phyloP scores from a whole-genome alignment of 495 filamentous ascomycete species.

The Penicillium paradoxum region DNA sequence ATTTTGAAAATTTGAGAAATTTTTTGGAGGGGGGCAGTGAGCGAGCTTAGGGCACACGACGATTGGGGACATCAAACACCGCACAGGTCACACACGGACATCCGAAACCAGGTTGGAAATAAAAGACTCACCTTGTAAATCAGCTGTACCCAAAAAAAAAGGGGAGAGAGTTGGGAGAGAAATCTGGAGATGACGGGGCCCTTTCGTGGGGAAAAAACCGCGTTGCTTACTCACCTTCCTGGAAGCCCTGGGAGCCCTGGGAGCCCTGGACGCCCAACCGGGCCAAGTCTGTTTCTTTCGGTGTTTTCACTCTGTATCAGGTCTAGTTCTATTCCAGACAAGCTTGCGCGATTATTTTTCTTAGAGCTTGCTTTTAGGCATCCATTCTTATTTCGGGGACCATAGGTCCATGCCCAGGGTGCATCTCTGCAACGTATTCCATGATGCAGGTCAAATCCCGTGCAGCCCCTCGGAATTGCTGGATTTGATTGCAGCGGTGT shows the following conservation, averaged over 20 bases:
- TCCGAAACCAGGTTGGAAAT: conserved; percentile 8
- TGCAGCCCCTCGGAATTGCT: not conserved
- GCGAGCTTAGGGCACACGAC: conserved; percentile 19
- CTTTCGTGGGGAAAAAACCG: conserved; percentile 1
- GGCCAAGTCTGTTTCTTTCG: not conserved
- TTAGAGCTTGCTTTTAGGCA: not conserved
- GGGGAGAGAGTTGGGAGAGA: not conserved
- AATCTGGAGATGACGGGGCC: not conserved
- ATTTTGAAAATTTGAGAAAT: conserved; percentile 15
- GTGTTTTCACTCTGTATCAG: not conserved
- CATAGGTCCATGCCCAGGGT: not conserved
- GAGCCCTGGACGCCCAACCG: not conserved
- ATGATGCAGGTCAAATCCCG: not conserved
- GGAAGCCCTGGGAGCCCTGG: not conserved
- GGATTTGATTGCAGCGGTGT: conserved; percentile 2
- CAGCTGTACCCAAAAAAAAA: conserved; percentile 5
- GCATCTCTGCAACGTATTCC: not conserved
- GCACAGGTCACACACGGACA: conserved; percentile 14
- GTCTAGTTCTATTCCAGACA: not conserved
- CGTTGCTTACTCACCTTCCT: not conserved
- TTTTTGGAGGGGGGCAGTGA: conserved; percentile 3
- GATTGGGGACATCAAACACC: conserved; percentile 12
- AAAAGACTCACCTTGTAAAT: conserved; percentile 11
- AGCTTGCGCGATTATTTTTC: not conserved
- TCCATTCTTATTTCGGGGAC: not conserved